phyloP scores from a whole-genome alignment of 768 basidiomycete species.

The Podaxis sp. region DNA sequence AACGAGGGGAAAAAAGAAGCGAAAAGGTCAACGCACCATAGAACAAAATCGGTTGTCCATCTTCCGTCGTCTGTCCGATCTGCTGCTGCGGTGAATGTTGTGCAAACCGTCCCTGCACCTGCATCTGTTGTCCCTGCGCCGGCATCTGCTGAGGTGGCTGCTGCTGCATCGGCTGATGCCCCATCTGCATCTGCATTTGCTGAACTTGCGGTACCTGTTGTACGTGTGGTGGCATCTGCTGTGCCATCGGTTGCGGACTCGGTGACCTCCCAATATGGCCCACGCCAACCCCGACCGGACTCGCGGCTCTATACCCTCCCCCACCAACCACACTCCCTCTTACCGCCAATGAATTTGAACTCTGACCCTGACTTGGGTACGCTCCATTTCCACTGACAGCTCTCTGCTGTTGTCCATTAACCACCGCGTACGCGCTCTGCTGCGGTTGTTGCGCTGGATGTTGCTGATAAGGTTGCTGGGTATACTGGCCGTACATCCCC shows the following conservation, averaged over 20 bases:
- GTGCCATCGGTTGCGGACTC: slow-evolving; percentile 6
- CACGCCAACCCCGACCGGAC: slow-evolving; percentile 18
- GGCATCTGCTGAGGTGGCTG: neutral
- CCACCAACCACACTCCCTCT: neutral
- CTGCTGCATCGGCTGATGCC: neutral
- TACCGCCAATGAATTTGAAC: slow-evolving; percentile 18
- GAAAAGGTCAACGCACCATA: slow-evolving; percentile 60
- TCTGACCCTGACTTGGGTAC: slow-evolving; percentile 30
- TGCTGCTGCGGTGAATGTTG: slow-evolving; percentile 19
- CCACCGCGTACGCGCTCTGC: slow-evolving; percentile 18
- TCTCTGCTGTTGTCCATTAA: slow-evolving; percentile 3
- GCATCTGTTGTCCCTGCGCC: neutral
- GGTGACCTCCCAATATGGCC: slow-evolving; percentile 38
- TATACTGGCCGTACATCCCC: slow-evolving; percentile 21
- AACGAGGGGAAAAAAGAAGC: neutral
- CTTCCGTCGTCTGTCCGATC: slow-evolving; percentile 73
- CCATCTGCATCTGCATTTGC: slow-evolving; percentile 9
- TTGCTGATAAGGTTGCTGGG: slow-evolving; percentile 28
- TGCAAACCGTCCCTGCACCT: neutral
- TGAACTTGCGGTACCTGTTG: slow-evolving; percentile 40
- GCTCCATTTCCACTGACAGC: slow-evolving; percentile 4
- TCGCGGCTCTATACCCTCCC: slow-evolving; percentile 23
- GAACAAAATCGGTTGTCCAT: slow-evolving; percentile 81
- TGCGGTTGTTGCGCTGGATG: slow-evolving; percentile 27
- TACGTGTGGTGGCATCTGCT: slow-evolving; percentile 28